Evolutionary conservation across 805 yeast genomes (phyloP).

Genomic region (Saccharomycopsis synnaedendra): DNA sequence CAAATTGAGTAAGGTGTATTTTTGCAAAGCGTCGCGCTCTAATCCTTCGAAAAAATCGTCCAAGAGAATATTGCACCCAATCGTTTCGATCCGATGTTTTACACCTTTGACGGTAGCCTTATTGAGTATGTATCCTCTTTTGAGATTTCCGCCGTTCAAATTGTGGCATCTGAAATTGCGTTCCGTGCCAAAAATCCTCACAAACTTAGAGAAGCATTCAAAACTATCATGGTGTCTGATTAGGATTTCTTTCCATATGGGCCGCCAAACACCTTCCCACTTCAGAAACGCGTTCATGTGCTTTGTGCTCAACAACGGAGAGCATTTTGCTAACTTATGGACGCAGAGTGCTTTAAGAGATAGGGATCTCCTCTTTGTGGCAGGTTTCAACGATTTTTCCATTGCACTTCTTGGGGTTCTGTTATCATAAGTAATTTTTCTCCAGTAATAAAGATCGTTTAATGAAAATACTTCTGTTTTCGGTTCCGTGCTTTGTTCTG

Average conservation of each 20-base stretch:
- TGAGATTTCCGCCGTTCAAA: not conserved
- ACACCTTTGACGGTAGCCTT: not conserved
- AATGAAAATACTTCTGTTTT: not conserved
- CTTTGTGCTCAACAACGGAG: not conserved
- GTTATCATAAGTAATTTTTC: not conserved
- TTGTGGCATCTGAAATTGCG: slow-evolving; percentile 1
- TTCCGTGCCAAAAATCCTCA: not conserved
- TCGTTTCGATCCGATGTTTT: slow-evolving; percentile 7
- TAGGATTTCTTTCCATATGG: not conserved
- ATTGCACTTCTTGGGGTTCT: not conserved
- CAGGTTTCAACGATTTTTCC: not conserved
- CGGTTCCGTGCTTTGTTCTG: not conserved
- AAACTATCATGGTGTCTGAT: not conserved
- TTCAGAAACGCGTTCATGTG: slow-evolving; percentile 1
- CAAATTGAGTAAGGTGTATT: no score
- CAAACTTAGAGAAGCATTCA: not conserved
- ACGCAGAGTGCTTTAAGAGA: not conserved
- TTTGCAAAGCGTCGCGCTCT: no score
- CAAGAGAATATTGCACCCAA: not conserved
- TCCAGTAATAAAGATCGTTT: not conserved
- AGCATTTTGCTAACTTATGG: not conserved
- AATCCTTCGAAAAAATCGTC: not conserved
- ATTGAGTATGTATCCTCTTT: not conserved
- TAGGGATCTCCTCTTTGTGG: not conserved
- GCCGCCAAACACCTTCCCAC: slow-evolving; percentile 1